Evolutionary conservation across 805 yeast species (phyloP), one percentile per base, ranked within the genome.

Genomic region (Saitoella complicata): DNA sequence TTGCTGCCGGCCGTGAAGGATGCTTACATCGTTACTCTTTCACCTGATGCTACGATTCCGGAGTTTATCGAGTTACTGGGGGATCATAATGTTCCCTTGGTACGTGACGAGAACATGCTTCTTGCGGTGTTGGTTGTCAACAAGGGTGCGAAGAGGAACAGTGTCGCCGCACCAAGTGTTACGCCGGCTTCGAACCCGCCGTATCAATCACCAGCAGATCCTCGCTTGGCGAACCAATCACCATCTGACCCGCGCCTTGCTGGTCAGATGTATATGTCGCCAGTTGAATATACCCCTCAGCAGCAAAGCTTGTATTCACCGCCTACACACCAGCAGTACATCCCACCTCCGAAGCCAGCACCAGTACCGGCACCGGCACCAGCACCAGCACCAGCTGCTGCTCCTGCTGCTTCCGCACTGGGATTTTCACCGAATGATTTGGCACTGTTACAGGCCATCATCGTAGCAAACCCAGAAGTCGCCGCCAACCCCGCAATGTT

Each of bases 1-100:
- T 72, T 74, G 0, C 21, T 21, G 21, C 49, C 57, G 6, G 65
- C 67, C 51, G 77, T 76, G 37, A 78, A 77, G 53, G 87, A 80
- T 58, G 70, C 79, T 6, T 80, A 79, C 56, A 49, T 80, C 44
- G 58, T 77, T 31, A 69, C 78, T 1, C 45, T 70, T 6, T 49
- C 40, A 4, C 43, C 53, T 1, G 45, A 42, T 9, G 60, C 55
- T 37, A 43, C 46, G 7, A 29, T 49, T 5, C 62, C 60, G 4
- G 52, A 46, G 6, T 56, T 48, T 40, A 41, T 52, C 38, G 29
- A 41, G 29, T 11, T 36, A 29, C 43, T 49, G 10, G n/a, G 39
- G 21, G 40, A 45, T 4, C 32, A 45, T 13, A 32, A 33, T 10
- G 32, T 49, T 30, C 44, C 51, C 3, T 8, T 38, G 5, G 31